These are phyloP conservation scores for Phytophthora megakarya DNA, from an alignment of 352 stramenopile genomes.

Conservation along the genomic window DNA sequence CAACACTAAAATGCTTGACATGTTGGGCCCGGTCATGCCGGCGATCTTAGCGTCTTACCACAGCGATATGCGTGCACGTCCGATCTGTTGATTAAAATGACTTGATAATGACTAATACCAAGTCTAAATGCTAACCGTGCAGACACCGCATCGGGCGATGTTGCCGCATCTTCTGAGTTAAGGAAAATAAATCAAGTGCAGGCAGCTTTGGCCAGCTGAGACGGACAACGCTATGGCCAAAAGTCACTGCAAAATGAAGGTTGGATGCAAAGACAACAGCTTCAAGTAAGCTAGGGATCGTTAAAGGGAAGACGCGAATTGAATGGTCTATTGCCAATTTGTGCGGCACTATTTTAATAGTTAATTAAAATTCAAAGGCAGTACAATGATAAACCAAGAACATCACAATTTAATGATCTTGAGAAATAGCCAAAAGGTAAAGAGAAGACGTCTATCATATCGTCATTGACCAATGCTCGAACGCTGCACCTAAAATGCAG, in stretches of 20 bases:
- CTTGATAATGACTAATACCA: neutral
- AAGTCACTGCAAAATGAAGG: constrained; percentile 24
- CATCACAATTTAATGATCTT: too few relatives aligned
- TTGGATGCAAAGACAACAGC: constrained; percentile 8
- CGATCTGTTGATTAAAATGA: constrained; percentile 30
- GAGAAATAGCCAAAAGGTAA: too few relatives aligned
- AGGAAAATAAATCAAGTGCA: constrained; percentile 38
- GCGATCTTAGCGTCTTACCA: constrained; percentile 21
- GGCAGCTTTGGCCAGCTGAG: constrained; percentile 6
- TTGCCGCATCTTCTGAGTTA: constrained; percentile 1
- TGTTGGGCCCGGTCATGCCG: constrained; percentile 4
- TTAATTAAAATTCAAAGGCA: too few relatives aligned
- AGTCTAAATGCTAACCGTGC: neutral
- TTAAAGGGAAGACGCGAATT: too few relatives aligned
- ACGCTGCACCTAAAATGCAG: too few relatives aligned
- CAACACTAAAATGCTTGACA: too few relatives aligned
- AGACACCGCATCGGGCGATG: neutral
- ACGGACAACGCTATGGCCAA: constrained; percentile 4
- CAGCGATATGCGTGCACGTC: constrained; percentile 16
- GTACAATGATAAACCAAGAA: too few relatives aligned
- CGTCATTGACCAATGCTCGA: too few relatives aligned
- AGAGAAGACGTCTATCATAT: too few relatives aligned
- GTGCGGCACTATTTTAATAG: too few relatives aligned
- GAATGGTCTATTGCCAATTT: too few relatives aligned
- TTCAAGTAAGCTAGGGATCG: constrained; percentile 19